phyloP scores from a whole-genome alignment of 2,329 filamentous ascomycete species.

The Hymenoscyphus linearis region DNA sequence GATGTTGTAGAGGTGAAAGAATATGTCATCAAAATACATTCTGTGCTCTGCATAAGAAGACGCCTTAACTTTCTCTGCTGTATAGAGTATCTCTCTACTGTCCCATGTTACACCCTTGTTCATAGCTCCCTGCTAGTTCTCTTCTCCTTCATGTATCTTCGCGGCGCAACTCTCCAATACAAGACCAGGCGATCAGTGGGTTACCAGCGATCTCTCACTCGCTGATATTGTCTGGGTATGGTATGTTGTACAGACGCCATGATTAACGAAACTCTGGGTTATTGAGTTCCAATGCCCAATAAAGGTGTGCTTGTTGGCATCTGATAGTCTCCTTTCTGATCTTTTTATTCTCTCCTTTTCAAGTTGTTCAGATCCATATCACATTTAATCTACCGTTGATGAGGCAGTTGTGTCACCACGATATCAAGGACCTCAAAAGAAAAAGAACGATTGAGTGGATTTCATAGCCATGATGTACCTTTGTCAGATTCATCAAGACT shows the following conservation, averaged over 20 bases:
- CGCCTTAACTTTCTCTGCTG: neutral
- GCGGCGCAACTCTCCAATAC: conserved; percentile 9
- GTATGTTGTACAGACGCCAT: conserved; percentile 14
- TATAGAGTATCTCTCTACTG: neutral
- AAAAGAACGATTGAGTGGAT: neutral
- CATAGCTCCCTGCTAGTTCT: conserved; percentile 7
- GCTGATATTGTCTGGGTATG: conserved; percentile 12
- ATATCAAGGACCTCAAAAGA: conserved; percentile 2
- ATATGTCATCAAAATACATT: neutral
- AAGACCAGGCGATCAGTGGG: neutral
- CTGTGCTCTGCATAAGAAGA: neutral
- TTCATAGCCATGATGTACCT: neutral
- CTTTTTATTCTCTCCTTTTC: neutral
- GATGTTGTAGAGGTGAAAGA: neutral
- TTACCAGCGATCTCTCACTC: conserved; percentile 2
- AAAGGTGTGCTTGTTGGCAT: conserved; percentile 1
- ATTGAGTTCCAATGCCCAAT: neutral
- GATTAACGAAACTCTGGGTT: neutral
- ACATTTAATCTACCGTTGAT: neutral
- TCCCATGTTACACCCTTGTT: conserved; percentile 8
- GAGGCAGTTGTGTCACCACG: neutral
- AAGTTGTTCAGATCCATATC: neutral
- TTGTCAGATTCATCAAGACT: conserved; percentile 6
- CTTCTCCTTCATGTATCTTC: conserved; percentile 5
- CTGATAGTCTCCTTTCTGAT: neutral